A percentile compares a stretch with the other conserved stretches of the same genome.
Conservation (phyloP, 2,329 filamentous ascomycete genomes). For the Neurospora crassa region DNA sequence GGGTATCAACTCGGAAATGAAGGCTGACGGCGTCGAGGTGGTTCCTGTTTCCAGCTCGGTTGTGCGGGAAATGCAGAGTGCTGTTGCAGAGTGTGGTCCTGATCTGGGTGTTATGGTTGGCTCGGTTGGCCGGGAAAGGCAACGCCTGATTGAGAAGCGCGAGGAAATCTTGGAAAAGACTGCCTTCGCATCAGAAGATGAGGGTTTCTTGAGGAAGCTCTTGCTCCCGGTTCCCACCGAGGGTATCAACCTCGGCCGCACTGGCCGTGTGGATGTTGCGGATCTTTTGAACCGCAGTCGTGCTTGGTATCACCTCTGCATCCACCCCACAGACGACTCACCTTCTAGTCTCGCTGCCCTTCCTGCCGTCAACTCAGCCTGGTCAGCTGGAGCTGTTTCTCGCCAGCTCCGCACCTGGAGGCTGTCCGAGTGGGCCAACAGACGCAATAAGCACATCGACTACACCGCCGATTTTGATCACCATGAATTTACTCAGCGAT, state of each 20-base stretch:
- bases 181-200: constrained; percentile 69
- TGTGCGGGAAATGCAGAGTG: constrained; percentile 75
- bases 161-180: constrained; percentile 81
- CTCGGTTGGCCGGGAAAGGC: constrained; percentile 58
- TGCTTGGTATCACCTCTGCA: constrained; percentile 86
- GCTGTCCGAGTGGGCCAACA: constrained; percentile 92
- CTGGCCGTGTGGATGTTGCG: constrained; percentile 70
- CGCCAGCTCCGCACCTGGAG: constrained; percentile 90
- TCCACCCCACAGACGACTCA: constrained; percentile 84
- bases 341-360: constrained; percentile 66
- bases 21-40: constrained; percentile 81
- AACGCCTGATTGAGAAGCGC: constrained; percentile 70
- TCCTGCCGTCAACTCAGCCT: constrained; percentile 65
- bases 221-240: constrained; percentile 69
- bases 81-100: constrained; percentile 64
- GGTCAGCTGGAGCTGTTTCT: constrained; percentile 89
- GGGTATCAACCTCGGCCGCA: constrained; percentile 71
- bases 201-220: constrained; percentile 72
- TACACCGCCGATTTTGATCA: constrained; percentile 96
- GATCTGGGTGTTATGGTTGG: constrained; percentile 70
- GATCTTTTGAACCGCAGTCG: constrained; percentile 71
- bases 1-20: constrained; percentile 96
- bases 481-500: constrained; percentile 82
- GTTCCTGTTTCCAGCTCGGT: constrained; percentile 68
- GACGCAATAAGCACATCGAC: constrained; percentile 80